A percentile compares a stretch with the other conserved stretches of the same genome.
These are phyloP conservation scores for Candida loeiensis DNA, from an alignment of 805 yeast species.

Conservation along the genomic window DNA sequence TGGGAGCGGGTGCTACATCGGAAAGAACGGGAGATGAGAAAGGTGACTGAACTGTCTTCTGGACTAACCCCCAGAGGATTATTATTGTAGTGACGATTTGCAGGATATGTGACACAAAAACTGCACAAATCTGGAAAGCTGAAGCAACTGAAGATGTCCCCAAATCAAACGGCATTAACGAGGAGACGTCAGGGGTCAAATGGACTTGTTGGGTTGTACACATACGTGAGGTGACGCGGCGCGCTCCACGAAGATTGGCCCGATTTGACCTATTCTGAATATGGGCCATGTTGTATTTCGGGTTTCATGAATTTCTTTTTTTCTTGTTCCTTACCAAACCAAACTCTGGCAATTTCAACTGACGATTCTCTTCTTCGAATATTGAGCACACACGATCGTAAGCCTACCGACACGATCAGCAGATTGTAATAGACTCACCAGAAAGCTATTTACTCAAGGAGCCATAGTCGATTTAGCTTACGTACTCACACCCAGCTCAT, in stretches of 20 bases:
- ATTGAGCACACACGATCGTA: neutral
- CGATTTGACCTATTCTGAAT: neutral
- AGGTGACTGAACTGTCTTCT: too few species aligned
- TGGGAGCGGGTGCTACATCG: too few species aligned
- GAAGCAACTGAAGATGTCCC: neutral
- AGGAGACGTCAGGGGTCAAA: too few species aligned
- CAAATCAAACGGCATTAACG: too few species aligned
- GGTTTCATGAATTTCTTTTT: conserved; percentile 3
- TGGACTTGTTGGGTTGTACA: too few species aligned
- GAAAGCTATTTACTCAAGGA: neutral
- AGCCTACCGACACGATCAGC: neutral
- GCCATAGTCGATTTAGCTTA: too few species aligned
- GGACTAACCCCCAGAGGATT: neutral
- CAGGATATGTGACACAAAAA: neutral
- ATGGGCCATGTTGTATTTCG: neutral
- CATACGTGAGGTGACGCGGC: too few species aligned
- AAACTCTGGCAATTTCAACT: conserved; percentile 4
- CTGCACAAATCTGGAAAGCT: conserved; percentile 1
- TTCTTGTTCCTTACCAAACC: neutral
- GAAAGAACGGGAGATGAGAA: too few species aligned
- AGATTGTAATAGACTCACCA: neutral
- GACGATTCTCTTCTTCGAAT: conserved; percentile 1
- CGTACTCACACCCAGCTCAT: neutral
- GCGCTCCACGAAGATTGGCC: neutral
- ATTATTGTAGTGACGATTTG: neutral